A percentile compares a stretch with the other conserved stretches of the same genome.
These are phyloP conservation scores for Didymella glomerata DNA, from an alignment of 2,329 filamentous ascomycete species.

Conservation along the genomic window DNA sequence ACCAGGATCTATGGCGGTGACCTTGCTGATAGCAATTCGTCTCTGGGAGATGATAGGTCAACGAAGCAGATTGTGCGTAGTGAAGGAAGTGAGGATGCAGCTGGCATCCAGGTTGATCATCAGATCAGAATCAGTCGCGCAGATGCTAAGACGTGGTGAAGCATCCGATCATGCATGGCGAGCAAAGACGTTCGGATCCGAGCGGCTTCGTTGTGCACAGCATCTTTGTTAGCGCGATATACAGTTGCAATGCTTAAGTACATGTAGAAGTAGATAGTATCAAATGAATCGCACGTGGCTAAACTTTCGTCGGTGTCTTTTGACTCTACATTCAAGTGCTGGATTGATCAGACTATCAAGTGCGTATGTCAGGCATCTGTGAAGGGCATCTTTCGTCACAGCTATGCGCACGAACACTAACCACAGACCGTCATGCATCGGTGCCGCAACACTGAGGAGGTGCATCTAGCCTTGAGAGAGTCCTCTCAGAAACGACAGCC, in stretches of 20 bases:
- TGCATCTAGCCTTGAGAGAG: not conserved
- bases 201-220: not conserved
- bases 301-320: not conserved
- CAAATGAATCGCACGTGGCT: not conserved
- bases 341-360: not conserved
- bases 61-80: constrained; percentile 1
- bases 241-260: no score
- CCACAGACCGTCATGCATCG: not conserved
- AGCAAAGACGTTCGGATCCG: not conserved
- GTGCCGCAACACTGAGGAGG: not conserved
- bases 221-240: not conserved
- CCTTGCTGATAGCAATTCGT: constrained; percentile 18
- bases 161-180: not conserved
- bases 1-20: constrained; percentile 22
- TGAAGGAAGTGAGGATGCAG: not conserved
- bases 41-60: constrained; percentile 15
- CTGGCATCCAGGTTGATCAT: not conserved
- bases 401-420: not conserved
- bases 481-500: not conserved
- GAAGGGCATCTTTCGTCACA: not conserved
- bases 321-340: not conserved
- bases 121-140: constrained; percentile 1
- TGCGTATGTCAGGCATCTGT: not conserved
- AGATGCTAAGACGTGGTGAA: not conserved
- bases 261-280: not conserved